Base-by-base conservation (phyloP, 257 asterid species). In the Fraxinus pennsylvanica region DNA sequence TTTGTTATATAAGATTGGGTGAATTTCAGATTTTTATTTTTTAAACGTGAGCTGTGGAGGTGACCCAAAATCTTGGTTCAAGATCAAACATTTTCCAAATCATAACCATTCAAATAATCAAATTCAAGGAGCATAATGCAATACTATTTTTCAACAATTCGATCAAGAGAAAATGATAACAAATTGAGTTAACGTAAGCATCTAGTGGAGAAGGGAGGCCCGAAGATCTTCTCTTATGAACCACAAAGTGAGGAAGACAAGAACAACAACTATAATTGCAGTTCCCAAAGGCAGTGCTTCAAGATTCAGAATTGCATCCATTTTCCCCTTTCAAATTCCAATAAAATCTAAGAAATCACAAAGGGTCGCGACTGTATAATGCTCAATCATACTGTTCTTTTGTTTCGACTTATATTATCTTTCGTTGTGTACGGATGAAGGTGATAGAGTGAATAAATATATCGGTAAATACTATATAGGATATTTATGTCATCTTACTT, bases 201-300 rank as follows among this genome's bases (percentile, higher is more conserved):
- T 93, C 90, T 61, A 92, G 92, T n/a, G 87, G 67, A 54, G 79
- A 78, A 47, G 86, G 88, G 71, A 87, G 91, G 68, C 82, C 84
- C 9, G 91, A 80, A 73, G 88, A 75, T 45, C 74, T 68, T 81
- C 57, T 85, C 75, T 76, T 75, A 87, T 36, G 47, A 90, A 71
- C 86, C 78, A 86, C 4, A 86, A 43, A 14, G 89, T 76, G 54
- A 89, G 50, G 67, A 84, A 86, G 63, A 88, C 90, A 39, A 89
- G 71, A 54, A 83, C 88, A 54, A 83, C 88, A 13, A 86, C 81
- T 0, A 85, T 76, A 68, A 87, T 33, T 9, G 78, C 86, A 32
- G 82, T 81, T 67, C 76, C 82, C 72, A 84, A 57, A 21, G 86
- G 81, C 22, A 86, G 71, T 45, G 78, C 78, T 74, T 81, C 86